Conservation (phyloP, 352 stramenopile genomes). For the Pelagophyceae sp. region DNA sequence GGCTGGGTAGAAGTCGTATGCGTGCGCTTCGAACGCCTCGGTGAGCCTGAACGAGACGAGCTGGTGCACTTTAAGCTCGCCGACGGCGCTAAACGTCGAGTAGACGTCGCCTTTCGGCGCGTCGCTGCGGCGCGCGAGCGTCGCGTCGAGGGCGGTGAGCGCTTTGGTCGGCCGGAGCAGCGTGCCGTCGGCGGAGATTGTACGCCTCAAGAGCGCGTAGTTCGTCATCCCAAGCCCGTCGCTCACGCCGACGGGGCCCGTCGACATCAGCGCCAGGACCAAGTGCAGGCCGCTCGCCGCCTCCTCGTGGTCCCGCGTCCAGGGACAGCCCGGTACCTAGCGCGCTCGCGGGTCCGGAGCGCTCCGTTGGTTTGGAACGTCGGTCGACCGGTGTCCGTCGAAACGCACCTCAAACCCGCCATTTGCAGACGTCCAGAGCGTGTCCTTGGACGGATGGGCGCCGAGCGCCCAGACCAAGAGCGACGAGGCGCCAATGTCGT, state of each 20-base stretch:
- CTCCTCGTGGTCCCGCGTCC: conserved; percentile 33
- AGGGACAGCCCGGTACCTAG: conserved; percentile 32
- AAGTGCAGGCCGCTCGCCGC: conserved; percentile 28
- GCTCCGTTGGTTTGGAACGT: too few relatives aligned
- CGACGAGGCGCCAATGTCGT: conserved; percentile 33
- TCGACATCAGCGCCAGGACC: conserved; percentile 32
- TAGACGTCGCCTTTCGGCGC: conserved; percentile 17
- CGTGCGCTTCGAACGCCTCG: conserved; percentile 11
- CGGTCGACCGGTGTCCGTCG: too few relatives aligned
- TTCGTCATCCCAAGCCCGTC: conserved; percentile 33
- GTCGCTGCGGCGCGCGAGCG: conserved; percentile 13
- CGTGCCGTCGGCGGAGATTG: conserved; percentile 28
- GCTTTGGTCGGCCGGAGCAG: conserved; percentile 32
- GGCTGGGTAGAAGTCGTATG: conserved; percentile 26
- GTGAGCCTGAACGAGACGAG: conserved; percentile 33
- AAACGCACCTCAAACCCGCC: conserved; percentile 22
- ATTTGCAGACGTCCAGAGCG: conserved; percentile 36
- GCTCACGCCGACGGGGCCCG: conserved; percentile 34
- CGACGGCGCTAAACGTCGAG: conserved; percentile 13
- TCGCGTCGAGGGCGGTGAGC: conserved; percentile 34
- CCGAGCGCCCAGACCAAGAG: conserved; percentile 34
- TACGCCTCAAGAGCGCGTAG: conserved; percentile 13
- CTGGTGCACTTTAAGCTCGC: too few relatives aligned
- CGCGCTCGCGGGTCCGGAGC: too few relatives aligned
- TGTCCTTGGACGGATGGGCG: conserved; percentile 33